These are phyloP conservation scores for Dactylellina haptotyla DNA, from an alignment of 2,329 filamentous ascomycete genomes.

Conservation along the genomic window DNA sequence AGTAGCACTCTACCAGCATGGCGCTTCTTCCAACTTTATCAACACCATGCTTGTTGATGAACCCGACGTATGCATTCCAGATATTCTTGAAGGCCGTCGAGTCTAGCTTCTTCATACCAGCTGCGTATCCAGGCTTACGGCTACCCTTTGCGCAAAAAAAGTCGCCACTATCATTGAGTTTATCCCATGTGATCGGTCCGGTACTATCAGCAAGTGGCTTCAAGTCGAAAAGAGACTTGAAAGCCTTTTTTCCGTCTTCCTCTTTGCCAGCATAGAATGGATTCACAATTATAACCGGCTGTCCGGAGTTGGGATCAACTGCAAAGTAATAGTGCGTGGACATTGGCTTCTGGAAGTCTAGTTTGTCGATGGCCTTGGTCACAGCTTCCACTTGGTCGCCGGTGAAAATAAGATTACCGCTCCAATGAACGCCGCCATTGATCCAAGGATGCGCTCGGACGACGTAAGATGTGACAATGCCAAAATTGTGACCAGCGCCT, in stretches of 20 bases:
- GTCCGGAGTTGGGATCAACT: slow-evolving; percentile 55
- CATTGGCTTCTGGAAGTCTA: slow-evolving; percentile 55
- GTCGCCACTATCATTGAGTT: slow-evolving; percentile 56
- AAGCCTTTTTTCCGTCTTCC: slow-evolving; percentile 55
- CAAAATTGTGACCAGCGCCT: slow-evolving; percentile 64
- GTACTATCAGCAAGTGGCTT: slow-evolving; percentile 55
- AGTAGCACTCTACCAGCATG: slow-evolving; percentile 52
- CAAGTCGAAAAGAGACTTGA: slow-evolving; percentile 56
- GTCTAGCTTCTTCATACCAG: slow-evolving; percentile 56
- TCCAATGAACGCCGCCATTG: slow-evolving; percentile 56
- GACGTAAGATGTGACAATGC: slow-evolving; percentile 62
- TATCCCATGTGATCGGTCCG: slow-evolving; percentile 56
- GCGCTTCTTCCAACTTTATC: slow-evolving; percentile 51
- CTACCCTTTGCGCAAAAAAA: slow-evolving; percentile 56
- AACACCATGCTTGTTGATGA: slow-evolving; percentile 38
- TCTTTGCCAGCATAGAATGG: slow-evolving; percentile 53
- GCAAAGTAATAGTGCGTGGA: slow-evolving; percentile 57
- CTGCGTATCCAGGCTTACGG: slow-evolving; percentile 57
- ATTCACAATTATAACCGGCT: slow-evolving; percentile 55
- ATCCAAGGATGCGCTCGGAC: slow-evolving; percentile 60
- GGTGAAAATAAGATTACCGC: slow-evolving; percentile 59
- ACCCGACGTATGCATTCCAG: slow-evolving; percentile 43
- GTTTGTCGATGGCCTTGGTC: slow-evolving; percentile 55
- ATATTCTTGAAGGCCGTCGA: slow-evolving; percentile 33
- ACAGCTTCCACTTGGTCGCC: slow-evolving; percentile 58